A percentile compares a stretch with the other conserved stretches of the same genome.
phyloP scores from a whole-genome alignment of 2,329 filamentous ascomycete species.

The Cytospora piceicola region DNA sequence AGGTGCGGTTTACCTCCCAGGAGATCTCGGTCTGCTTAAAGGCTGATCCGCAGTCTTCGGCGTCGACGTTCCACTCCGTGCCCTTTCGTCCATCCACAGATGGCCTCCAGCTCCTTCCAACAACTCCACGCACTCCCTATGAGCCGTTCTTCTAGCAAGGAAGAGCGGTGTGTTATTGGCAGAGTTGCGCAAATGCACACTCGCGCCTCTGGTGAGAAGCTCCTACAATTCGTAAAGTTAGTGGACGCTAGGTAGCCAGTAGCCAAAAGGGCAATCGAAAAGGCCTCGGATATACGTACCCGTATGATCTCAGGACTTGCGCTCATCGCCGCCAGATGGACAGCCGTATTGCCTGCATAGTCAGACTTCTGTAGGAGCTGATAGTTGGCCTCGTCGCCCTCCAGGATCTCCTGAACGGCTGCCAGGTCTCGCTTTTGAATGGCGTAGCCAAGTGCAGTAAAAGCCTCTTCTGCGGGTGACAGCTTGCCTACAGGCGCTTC shows the following conservation, averaged over 20 bases:
- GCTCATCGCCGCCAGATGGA: conserved; percentile 61
- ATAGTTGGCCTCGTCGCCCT: conserved; percentile 58
- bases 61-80: conserved; percentile 24
- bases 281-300: background rate
- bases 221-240: conserved; percentile 41
- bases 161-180: conserved; percentile 70
- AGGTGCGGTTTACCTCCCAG: conserved; percentile 17
- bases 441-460: conserved; percentile 79
- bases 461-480: conserved; percentile 60
- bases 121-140: conserved; percentile 56
- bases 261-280: background rate
- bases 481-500: conserved; percentile 49
- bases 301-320: conserved; percentile 58
- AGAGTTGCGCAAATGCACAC: conserved; percentile 67
- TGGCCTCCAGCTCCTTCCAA: conserved; percentile 63
- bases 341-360: conserved; percentile 78
- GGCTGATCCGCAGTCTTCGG: conserved; percentile 20
- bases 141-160: conserved; percentile 62
- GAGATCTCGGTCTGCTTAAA: conserved; percentile 27
- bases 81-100: conserved; percentile 57
- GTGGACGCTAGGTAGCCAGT: background rate
- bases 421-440: conserved; percentile 72
- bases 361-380: conserved; percentile 74
- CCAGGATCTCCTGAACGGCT: conserved; percentile 68
- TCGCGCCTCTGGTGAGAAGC: conserved; percentile 64